phyloP scores from a whole-genome alignment of 257 asterid genomes.

The Prunella vulgaris region DNA sequence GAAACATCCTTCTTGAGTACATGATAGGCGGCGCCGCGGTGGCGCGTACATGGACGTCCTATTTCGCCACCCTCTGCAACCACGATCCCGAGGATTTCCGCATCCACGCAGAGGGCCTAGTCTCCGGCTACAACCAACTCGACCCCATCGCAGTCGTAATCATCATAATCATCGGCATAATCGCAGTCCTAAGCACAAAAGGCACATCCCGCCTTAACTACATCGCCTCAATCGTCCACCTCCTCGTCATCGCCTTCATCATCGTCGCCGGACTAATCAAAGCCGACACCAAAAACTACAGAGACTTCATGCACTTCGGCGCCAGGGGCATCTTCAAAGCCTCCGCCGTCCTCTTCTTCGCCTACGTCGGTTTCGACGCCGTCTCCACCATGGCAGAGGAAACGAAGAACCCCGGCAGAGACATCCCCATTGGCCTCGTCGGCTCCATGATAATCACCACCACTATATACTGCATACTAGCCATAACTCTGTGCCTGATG shows the following conservation, averaged over 20 bases:
- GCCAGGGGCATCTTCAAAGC: slow-evolving; percentile 47
- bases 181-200: slow-evolving; percentile 50
- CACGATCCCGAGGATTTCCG: slow-evolving; percentile 35
- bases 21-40: slow-evolving; percentile 53
- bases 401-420: slow-evolving; percentile 44
- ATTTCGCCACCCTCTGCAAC: slow-evolving; percentile 48
- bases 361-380: slow-evolving; percentile 57
- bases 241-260: slow-evolving; percentile 46
- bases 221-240: slow-evolving; percentile 51
- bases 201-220: slow-evolving; percentile 58
- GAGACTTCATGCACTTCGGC: slow-evolving; percentile 35
- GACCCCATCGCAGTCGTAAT: slow-evolving; percentile 49
- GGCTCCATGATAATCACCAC: slow-evolving; percentile 59
- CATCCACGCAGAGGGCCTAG: slow-evolving; percentile 26
- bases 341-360: slow-evolving; percentile 51
- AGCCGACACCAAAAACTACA: slow-evolving; percentile 41
- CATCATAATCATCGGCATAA: slow-evolving; percentile 24
- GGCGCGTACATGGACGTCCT: slow-evolving; percentile 59
- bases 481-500: slow-evolving; percentile 48
- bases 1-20: slow-evolving; percentile 54
- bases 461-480: slow-evolving; percentile 38
- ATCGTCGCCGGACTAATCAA: slow-evolving; percentile 41
- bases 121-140: slow-evolving; percentile 37
- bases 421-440: slow-evolving; percentile 57
- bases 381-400: slow-evolving; percentile 72